Conservation (phyloP, 164 flowering plant genomes). For the Chloranthus sessilifolius region DNA sequence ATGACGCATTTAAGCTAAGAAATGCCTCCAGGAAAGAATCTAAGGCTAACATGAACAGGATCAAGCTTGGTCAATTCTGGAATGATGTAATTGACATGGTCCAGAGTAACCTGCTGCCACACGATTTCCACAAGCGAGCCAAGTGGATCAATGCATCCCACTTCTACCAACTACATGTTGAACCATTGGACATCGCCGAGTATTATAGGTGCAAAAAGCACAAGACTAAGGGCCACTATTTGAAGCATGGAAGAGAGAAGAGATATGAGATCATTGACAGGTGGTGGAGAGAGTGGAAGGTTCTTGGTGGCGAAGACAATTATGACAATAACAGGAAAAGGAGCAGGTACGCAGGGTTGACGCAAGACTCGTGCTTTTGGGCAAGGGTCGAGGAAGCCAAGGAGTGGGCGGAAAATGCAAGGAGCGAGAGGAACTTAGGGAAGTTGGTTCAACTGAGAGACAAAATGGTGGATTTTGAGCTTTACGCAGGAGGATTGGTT, state of each 20-base stretch:
- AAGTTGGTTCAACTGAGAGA: slow-evolving; percentile 26
- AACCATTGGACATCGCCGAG: slow-evolving; percentile 81
- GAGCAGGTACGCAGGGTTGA: slow-evolving; percentile 52
- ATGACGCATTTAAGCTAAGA: slow-evolving; percentile 58
- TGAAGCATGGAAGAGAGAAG: slow-evolving; percentile 47
- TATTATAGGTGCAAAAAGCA: slow-evolving; percentile 46
- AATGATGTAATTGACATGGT: slow-evolving; percentile 43
- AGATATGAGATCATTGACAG: slow-evolving; percentile 56
- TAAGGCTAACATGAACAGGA: slow-evolving; percentile 47
- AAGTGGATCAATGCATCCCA: slow-evolving; percentile 74
- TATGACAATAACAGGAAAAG: slow-evolving; percentile 26
- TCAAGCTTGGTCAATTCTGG: slow-evolving; percentile 62
- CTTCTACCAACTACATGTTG: slow-evolving; percentile 64
- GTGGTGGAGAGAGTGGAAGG: slow-evolving; percentile 54
- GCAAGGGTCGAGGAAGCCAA: slow-evolving; percentile 70
- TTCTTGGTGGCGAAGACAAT: slow-evolving; percentile 4
- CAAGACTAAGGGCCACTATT: slow-evolving; percentile 49
- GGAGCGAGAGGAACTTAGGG: slow-evolving; percentile 15
- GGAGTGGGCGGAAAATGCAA: slow-evolving; percentile 2
- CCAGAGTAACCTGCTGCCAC: slow-evolving; percentile 56
- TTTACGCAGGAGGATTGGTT: slow-evolving; percentile 39
- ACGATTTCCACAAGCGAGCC: slow-evolving; percentile 44
- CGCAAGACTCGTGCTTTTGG: slow-evolving; percentile 88
- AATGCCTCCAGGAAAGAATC: slow-evolving; percentile 34
- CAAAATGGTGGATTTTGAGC: slow-evolving; percentile 41